Percentiles rank a stretch among this genome's conserved stretches.
phyloP scores from a whole-genome alignment of 306 rosid species.

The Pterocarpus macrocarpus region DNA sequence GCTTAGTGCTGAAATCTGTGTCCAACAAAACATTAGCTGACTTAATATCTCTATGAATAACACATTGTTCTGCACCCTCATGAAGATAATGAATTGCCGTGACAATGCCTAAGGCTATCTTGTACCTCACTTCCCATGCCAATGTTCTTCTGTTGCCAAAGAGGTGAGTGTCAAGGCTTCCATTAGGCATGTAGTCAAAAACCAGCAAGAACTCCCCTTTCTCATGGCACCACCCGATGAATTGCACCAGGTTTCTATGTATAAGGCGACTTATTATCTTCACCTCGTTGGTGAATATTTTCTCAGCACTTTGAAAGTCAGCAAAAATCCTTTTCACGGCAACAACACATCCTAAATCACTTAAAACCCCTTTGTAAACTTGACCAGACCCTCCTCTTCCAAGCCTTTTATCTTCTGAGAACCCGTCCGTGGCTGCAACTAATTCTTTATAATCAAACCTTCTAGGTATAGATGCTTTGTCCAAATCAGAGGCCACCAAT shows the following conservation, averaged over 20 bases:
- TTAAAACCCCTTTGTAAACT: conserved; percentile 61
- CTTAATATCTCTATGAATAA: conserved; percentile 70
- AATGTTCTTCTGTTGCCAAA: conserved; percentile 52
- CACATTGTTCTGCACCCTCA: conserved; percentile 65
- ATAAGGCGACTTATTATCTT: conserved; percentile 66
- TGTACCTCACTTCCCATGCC: conserved; percentile 58
- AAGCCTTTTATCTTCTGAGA: conserved; percentile 53
- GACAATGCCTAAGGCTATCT: conserved; percentile 51
- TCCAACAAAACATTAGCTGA: conserved; percentile 68
- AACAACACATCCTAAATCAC: conserved; percentile 45
- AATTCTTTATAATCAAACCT: conserved; percentile 59
- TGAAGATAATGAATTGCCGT: conserved; percentile 68
- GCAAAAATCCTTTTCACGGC: conserved; percentile 67
- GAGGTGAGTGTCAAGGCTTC: conserved; percentile 63
- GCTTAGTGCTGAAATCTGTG: conserved; percentile 60
- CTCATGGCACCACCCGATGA: conserved; percentile 73
- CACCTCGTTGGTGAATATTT: conserved; percentile 57
- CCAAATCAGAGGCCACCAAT: conserved; percentile 45
- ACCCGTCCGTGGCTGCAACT: conserved; percentile 57
- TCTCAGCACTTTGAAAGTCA: conserved; percentile 50
- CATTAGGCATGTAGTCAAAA: conserved; percentile 63
- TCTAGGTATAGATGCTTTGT: conserved; percentile 57
- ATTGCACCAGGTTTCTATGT: conserved; percentile 63
- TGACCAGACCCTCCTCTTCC: conserved; percentile 72
- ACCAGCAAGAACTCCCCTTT: conserved; percentile 55